Percentiles rank a stretch among this genome's conserved stretches.
phyloP scores from a whole-genome alignment of 2,329 filamentous ascomycete genomes.

The Chrysoporthe cubensis region DNA sequence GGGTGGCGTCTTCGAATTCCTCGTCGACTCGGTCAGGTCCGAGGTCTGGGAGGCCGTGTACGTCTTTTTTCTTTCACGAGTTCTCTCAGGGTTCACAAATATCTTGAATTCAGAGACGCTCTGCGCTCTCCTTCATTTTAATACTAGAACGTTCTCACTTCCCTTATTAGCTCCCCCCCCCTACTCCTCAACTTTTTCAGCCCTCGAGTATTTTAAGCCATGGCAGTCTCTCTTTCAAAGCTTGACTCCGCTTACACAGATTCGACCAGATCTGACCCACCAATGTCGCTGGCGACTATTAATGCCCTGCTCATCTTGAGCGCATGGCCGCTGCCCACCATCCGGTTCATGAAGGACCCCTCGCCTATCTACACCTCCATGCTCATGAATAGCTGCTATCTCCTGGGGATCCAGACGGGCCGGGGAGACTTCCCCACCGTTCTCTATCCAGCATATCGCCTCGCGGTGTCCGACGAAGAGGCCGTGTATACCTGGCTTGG shows the following conservation, averaged over 20 bases:
- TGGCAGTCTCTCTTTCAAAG: too few species aligned
- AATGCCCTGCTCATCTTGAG: slow-evolving; percentile 57
- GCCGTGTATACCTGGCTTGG: slow-evolving; percentile 58
- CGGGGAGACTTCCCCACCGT: slow-evolving; percentile 55
- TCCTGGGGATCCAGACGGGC: slow-evolving; percentile 57
- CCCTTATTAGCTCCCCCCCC: too few species aligned
- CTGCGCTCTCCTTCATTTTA: too few species aligned
- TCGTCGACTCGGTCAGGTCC: slow-evolving; percentile 51
- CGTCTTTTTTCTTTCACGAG: neutral
- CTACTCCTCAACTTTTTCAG: neutral
- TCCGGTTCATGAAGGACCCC: slow-evolving; percentile 56
- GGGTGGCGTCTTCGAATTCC: slow-evolving; percentile 45
- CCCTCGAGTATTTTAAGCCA: too few species aligned
- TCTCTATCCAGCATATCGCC: slow-evolving; percentile 47
- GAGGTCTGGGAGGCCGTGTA: slow-evolving; percentile 50
- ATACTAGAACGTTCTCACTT: too few species aligned
- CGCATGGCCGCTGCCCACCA: slow-evolving; percentile 55
- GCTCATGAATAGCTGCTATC: slow-evolving; percentile 51
- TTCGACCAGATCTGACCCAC: slow-evolving; percentile 39
- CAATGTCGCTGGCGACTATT: slow-evolving; percentile 51
- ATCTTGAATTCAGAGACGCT: too few species aligned
- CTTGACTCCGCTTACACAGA: neutral
- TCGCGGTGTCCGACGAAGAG: slow-evolving; percentile 54
- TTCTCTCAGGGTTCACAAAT: neutral
- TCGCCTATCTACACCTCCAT: slow-evolving; percentile 52